These are phyloP conservation scores for Tolypocladium album DNA, from an alignment of 2,329 filamentous ascomycete genomes.

Conservation along the genomic window DNA sequence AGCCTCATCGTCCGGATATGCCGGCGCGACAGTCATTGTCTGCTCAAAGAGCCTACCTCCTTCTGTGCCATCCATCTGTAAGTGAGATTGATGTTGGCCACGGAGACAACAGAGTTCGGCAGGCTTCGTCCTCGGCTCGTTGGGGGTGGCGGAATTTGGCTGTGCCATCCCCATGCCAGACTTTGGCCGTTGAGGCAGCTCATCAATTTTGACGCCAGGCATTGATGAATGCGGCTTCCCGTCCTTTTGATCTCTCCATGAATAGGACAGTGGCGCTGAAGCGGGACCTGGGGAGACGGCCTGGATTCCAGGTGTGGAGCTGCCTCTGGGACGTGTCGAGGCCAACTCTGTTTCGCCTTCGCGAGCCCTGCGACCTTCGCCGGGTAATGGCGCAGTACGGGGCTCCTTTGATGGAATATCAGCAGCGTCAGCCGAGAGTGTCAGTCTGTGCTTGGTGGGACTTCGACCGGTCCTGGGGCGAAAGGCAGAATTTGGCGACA, in stretches of 20 bases:
- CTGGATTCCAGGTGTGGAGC: slow-evolving; percentile 40
- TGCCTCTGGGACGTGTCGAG: slow-evolving; percentile 36
- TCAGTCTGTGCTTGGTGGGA: slow-evolving; percentile 48
- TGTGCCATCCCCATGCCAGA: slow-evolving; percentile 15
- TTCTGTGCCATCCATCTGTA: slow-evolving; percentile 3
- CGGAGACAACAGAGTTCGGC: slow-evolving; percentile 5
- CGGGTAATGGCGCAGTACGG: slow-evolving; percentile 48
- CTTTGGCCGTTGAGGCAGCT: slow-evolving; percentile 23
- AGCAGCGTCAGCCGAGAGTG: slow-evolving; percentile 48
- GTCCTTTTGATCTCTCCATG: slow-evolving; percentile 41
- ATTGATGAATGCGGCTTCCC: neutral
- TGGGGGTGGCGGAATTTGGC: slow-evolving; percentile 2
- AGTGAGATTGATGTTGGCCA: neutral
- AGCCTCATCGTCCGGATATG: slow-evolving; percentile 35
- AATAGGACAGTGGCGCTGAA: slow-evolving; percentile 53
- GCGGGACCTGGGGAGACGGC: slow-evolving; percentile 51
- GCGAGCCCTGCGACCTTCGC: slow-evolving; percentile 36
- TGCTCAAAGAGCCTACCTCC: slow-evolving; percentile 16
- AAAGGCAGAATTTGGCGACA: slow-evolving; percentile 32
- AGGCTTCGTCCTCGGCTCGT: slow-evolving; percentile 24
- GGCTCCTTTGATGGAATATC: slow-evolving; percentile 43
- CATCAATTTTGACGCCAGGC: slow-evolving; percentile 3
- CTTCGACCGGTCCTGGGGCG: slow-evolving; percentile 40
- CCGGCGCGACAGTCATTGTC: slow-evolving; percentile 23
- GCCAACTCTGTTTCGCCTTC: slow-evolving; percentile 26